A percentile compares a stretch with the other conserved stretches of the same genome.
phyloP scores from a whole-genome alignment of 345 rosid species.

The Eucalyptus marginata region DNA sequence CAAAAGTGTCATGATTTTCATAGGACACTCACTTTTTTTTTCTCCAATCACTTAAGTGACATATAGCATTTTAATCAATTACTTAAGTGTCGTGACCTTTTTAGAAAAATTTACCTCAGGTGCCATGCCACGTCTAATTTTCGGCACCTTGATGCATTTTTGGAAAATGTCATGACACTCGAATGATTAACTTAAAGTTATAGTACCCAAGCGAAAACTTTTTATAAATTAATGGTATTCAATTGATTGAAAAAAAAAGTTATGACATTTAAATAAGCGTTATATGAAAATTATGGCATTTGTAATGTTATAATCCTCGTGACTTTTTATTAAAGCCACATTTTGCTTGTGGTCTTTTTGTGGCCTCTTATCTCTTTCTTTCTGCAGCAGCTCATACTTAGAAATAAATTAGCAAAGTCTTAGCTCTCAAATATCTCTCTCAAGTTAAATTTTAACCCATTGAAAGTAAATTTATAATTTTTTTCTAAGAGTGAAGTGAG shows the following conservation, averaged over 20 bases:
- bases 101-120: fast-evolving
- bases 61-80: fast-evolving
- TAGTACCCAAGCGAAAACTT: background rate
- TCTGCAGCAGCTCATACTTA: background rate
- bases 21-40: fast-evolving
- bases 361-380: background rate
- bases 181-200: no score
- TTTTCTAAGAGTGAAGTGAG: background rate
- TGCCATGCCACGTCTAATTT: background rate
- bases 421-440: background rate
- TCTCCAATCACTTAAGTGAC: background rate
- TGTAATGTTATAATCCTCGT: fast-evolving
- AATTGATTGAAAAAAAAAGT: no score
- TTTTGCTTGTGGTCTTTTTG: background rate
- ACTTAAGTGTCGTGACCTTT: fast-evolving
- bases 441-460: background rate
- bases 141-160: background rate
- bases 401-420: background rate
- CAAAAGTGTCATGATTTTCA: background rate
- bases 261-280: fast-evolving
- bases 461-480: background rate
- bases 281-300: background rate
- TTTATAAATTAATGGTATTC: background rate
- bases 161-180: background rate
- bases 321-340: background rate